Evolutionary conservation across 208 protist species (phyloP), one percentile per base, ranked within the genome.

Genomic region (Willaertia magna): DNA sequence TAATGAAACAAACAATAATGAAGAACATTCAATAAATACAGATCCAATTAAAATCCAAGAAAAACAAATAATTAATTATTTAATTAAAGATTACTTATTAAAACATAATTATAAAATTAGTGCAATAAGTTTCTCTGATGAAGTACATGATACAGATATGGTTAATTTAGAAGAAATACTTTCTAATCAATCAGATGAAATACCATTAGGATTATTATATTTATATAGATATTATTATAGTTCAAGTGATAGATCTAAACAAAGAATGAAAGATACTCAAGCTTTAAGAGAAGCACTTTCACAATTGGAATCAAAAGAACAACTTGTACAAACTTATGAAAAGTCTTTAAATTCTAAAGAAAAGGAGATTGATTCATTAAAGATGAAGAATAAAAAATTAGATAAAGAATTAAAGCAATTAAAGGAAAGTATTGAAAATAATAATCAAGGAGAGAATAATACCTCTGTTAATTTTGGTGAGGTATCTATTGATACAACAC

Each of bases 261-360:
- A 81, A 51, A 47, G 34, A 6, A 81, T 81, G 76, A 81, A 81
- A 34, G 76, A 81, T n/a, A 81, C 76, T n/a, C 48, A 51, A 34
- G 76, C 76, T 12, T n/a, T 81, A 2, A 14, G 76, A 51, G 44
- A 81, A 40, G 76, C 76, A n/a, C 44, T 81, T 26, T 30, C 40
- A 14, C 22, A 30, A 26, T 42, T 81, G 22, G 76, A 81, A 51
- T 6, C 7, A 18, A 81, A 81, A 18, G 30, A 81, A 39, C 48
- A 81, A 51, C 12, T 51, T 3, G 40, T 81, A 40, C 40, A 81
- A 30, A 39, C 12, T 42, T 46, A 22, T 2, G 76, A 81, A 39
- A 47, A 81, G n/a, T 26, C 43, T 4, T 44, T 81, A 39, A 9
- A 40, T 9, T 9, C 11, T 42, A 40, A 81, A 51, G 76, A 81